Base-by-base conservation (phyloP, 225 moss, liverwort and hornwort genomes). In the Anthoceros angustus region DNA sequence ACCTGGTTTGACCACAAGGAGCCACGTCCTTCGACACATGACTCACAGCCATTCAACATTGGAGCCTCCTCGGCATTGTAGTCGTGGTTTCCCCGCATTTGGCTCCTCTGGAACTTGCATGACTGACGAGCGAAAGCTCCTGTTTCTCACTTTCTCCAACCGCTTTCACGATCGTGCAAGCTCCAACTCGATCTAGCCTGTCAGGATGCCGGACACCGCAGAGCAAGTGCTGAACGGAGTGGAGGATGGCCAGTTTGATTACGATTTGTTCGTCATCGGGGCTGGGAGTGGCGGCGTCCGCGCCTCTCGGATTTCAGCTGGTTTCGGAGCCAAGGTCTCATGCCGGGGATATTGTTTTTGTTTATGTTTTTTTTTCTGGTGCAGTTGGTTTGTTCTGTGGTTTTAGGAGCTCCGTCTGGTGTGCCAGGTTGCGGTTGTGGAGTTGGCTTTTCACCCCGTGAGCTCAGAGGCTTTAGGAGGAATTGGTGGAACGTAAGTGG, bases 201-300 rank as follows among this genome's bases (percentile, higher is more conserved):
- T 12, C 18, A 55, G 0, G 12, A 55, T 55, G 55, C 55, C 55
- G n/a, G 7, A 55, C 16, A 20, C 12, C 18, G 23, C 55, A 55
- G 55, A 55, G n/a, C n/a, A 18, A 0, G n/a, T 7, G 55, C 7
- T 55, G 46, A 78, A 79, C 62, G 78, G 71, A 26, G 66, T 76
- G 62, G 71, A 68, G 55, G 68, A 72, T 64, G 84, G 45, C 55
- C 72, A 80, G 26, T 88, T 82, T 55, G 86, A 92, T 62, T 92
- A 84, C 67, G 92, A 92, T 67, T 84, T 92, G 16, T 92, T 92
- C 65, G 86, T 88, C 66, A 92, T 92, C 48, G 92, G 88, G 41
- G 92, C 79, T 62, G 92, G 92, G 67, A 92, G 92, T 78, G 92
- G 88, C 63, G 92, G 92, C 2, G 92, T 92, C 48, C 84, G 92